Evolutionary conservation across 148 eudicot genomes (phyloP).

Genomic region (Arctostaphylos glauca): DNA sequence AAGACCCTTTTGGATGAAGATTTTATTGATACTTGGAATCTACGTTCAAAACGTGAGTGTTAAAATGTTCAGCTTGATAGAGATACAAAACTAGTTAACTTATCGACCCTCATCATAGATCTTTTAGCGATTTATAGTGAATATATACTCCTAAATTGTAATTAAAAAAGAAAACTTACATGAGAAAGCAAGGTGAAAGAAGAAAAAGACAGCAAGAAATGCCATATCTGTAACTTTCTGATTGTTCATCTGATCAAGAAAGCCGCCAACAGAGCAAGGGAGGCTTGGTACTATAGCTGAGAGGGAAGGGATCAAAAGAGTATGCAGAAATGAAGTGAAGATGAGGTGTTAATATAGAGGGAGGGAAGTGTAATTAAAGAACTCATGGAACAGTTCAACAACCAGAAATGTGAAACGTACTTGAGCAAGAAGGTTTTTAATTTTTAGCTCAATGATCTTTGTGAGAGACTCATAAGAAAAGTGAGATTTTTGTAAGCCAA

Average conservation of each 20-base stretch:
- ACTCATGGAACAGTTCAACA: constrained; percentile 5
- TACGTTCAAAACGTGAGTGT: too few species aligned
- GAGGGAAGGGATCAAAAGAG: background rate
- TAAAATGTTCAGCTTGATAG: too few species aligned
- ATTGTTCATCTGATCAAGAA: constrained; percentile 6
- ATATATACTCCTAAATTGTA: too few species aligned
- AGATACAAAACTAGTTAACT: too few species aligned
- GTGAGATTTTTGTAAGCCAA: too few species aligned
- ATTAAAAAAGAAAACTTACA: constrained; percentile 10
- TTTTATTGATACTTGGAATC: too few species aligned
- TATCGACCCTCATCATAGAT: too few species aligned
- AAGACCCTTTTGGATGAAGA: too few species aligned
- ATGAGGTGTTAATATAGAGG: background rate
- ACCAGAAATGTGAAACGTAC: constrained; percentile 7
- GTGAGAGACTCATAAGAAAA: background rate
- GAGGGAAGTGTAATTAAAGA: background rate
- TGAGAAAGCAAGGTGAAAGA: constrained; percentile 21
- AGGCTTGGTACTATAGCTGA: too few species aligned
- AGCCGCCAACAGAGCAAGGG: background rate
- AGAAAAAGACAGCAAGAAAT: constrained; percentile 13
- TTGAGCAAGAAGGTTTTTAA: background rate
- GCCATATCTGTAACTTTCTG: background rate
- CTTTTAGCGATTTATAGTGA: too few species aligned
- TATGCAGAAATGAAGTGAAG: background rate
- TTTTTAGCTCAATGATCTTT: constrained; percentile 13